Conservation (phyloP, 176 grass and related monocot genomes). For the Themeda triandra region DNA sequence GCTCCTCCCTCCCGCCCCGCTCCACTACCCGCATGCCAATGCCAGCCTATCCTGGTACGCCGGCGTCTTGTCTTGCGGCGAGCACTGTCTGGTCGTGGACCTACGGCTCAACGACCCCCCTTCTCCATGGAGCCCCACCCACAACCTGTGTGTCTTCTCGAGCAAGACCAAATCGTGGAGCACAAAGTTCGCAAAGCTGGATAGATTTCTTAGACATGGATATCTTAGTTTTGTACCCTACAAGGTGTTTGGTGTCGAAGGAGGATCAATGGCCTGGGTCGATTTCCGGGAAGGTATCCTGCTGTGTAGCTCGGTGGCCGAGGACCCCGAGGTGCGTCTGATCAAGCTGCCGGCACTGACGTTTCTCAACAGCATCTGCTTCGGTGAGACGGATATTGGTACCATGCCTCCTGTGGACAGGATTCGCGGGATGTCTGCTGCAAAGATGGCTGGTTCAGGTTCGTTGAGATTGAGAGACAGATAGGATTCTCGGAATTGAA, state of each 20-base stretch:
- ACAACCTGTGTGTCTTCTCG: not conserved
- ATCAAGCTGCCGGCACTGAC: not conserved
- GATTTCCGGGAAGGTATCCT: not conserved
- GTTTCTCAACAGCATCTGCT: not conserved
- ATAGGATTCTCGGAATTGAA: too few species aligned
- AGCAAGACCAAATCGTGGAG: not conserved
- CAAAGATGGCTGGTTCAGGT: too few species aligned
- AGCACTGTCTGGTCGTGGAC: not conserved
- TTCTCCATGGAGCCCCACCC: not conserved
- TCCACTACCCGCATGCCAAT: not conserved
- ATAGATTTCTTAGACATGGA: not conserved
- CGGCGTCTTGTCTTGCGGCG: not conserved
- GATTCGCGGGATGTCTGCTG: too few species aligned
- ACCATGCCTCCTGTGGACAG: not conserved
- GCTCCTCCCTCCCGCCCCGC: not conserved
- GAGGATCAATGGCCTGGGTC: not conserved
- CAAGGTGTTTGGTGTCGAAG: not conserved
- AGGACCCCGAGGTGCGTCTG: not conserved
- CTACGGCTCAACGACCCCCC: not conserved
- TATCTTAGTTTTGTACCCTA: not conserved
- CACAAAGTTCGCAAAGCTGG: not conserved
- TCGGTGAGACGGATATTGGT: not conserved
- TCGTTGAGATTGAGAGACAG: too few species aligned
- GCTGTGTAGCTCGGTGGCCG: not conserved
- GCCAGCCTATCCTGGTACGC: not conserved